Percentiles rank a stretch among this genome's conserved stretches.
Evolutionary conservation across 2,329 filamentous ascomycete genomes (phyloP).

Genomic region (Trichophyton benhamiae): DNA sequence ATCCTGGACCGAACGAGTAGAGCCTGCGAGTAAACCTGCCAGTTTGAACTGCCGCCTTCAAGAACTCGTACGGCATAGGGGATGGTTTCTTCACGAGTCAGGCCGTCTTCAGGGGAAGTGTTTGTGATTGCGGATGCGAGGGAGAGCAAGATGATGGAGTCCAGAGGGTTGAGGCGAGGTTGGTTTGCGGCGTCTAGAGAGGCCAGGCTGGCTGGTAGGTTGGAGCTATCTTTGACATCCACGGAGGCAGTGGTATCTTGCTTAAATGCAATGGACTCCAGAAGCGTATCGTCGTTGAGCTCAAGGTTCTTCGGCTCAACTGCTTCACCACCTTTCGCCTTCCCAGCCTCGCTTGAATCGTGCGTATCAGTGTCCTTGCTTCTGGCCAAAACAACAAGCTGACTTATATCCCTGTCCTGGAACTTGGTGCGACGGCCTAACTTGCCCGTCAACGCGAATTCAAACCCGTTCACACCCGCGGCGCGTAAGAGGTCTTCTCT

Average conservation of each 20-base stretch:
- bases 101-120: slow-evolving; percentile 66
- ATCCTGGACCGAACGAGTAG: slow-evolving; percentile 80
- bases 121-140: slow-evolving; percentile 81
- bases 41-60: slow-evolving; percentile 80
- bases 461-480: slow-evolving; percentile 53
- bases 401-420: slow-evolving; percentile 48
- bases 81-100: slow-evolving; percentile 86
- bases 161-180: slow-evolving; percentile 66
- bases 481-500: slow-evolving; percentile 58
- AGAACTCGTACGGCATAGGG: slow-evolving; percentile 85
- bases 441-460: slow-evolving; percentile 72
- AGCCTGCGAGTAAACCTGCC: slow-evolving; percentile 95
- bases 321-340: slow-evolving; percentile 2
- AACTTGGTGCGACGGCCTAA: slow-evolving; percentile 54
- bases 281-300: slow-evolving; percentile 82
- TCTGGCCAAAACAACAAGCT: slow-evolving; percentile 80
- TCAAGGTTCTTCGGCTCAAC: slow-evolving; percentile 53
- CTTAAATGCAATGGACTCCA: slow-evolving; percentile 75
- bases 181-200: slow-evolving; percentile 65
- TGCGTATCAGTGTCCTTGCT: slow-evolving; percentile 37
- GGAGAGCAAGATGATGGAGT: slow-evolving; percentile 74
- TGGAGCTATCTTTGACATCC: slow-evolving; percentile 31
- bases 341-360: background rate
- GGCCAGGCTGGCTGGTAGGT: slow-evolving; percentile 50
- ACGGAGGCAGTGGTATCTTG: slow-evolving; percentile 33